phyloP scores from a whole-genome alignment of 2,329 filamentous ascomycete species.

The Dactylellina parvicollis region DNA sequence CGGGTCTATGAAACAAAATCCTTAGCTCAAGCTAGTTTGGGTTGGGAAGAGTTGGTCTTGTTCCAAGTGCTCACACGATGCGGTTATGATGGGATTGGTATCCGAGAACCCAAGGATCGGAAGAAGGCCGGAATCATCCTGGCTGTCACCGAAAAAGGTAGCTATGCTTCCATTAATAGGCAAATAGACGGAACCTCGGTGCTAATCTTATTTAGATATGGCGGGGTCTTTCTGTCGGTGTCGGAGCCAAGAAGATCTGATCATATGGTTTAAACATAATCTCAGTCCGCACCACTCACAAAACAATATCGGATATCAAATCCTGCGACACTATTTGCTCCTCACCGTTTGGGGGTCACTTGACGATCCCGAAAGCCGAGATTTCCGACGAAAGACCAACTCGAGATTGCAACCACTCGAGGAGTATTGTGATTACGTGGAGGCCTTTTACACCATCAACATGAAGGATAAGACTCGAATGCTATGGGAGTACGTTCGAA shows the following conservation, averaged over 20 bases:
- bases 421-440: background rate
- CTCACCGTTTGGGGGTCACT: background rate
- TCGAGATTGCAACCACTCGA: background rate
- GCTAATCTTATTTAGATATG: background rate
- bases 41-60: background rate
- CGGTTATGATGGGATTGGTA: background rate
- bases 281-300: background rate
- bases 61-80: conserved; percentile 3
- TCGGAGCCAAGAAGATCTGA: conserved; percentile 11
- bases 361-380: background rate
- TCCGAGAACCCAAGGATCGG: background rate
- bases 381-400: background rate
- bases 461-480: conserved; percentile 3
- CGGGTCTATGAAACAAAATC: conserved; percentile 5
- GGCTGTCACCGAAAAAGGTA: background rate
- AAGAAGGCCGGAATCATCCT: background rate
- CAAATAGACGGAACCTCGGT: background rate
- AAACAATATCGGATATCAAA: background rate
- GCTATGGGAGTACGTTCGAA: conserved; percentile 10
- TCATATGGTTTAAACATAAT: background rate
- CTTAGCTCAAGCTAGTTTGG: background rate
- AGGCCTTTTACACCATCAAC: conserved; percentile 8
- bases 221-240: background rate
- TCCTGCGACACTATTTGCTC: background rate
- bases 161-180: background rate